phyloP scores from a whole-genome alignment of 306 rosid genomes.

The Glycine tomentella region DNA sequence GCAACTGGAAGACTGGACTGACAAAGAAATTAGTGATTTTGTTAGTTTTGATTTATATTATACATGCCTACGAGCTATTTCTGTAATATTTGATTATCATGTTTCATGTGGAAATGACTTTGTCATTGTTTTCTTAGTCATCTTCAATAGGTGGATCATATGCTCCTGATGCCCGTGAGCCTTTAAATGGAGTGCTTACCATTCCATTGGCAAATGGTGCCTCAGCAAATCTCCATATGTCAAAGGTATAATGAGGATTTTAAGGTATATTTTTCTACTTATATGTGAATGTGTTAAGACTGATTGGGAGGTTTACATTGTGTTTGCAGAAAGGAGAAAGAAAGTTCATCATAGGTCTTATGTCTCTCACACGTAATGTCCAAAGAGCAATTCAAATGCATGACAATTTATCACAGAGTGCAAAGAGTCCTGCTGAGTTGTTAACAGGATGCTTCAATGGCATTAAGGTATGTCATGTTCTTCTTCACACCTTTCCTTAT shows the following conservation, averaged over 20 bases:
- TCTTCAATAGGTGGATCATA: constrained; percentile 92
- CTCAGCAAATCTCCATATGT: constrained; percentile 66
- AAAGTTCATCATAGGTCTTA: constrained; percentile 58
- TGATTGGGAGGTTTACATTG: constrained; percentile 41
- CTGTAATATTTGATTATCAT: constrained; percentile 23
- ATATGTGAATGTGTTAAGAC: constrained; percentile 34
- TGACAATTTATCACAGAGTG: constrained; percentile 61
- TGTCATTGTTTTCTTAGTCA: constrained; percentile 59
- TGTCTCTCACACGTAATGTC: constrained; percentile 65
- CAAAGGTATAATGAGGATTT: constrained; percentile 65
- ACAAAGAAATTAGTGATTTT: constrained; percentile 70
- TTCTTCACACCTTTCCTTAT: constrained; percentile 31
- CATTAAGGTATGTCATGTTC: constrained; percentile 64
- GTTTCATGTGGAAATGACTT: constrained; percentile 35
- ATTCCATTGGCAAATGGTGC: constrained; percentile 70
- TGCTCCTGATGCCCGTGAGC: constrained; percentile 58
- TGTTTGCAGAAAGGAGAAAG: constrained; percentile 73
- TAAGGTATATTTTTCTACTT: constrained; percentile 28
- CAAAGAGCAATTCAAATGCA: constrained; percentile 76
- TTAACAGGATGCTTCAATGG: constrained; percentile 74
- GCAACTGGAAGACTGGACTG: constrained; percentile 57
- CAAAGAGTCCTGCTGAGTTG: constrained; percentile 73
- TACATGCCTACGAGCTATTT: constrained; percentile 25
- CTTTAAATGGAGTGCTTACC: constrained; percentile 74
- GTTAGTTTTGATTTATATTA: constrained; percentile 61